These are phyloP conservation scores for Suillus sp. DNA, from an alignment of 768 basidiomycete genomes.

Conservation along the genomic window DNA sequence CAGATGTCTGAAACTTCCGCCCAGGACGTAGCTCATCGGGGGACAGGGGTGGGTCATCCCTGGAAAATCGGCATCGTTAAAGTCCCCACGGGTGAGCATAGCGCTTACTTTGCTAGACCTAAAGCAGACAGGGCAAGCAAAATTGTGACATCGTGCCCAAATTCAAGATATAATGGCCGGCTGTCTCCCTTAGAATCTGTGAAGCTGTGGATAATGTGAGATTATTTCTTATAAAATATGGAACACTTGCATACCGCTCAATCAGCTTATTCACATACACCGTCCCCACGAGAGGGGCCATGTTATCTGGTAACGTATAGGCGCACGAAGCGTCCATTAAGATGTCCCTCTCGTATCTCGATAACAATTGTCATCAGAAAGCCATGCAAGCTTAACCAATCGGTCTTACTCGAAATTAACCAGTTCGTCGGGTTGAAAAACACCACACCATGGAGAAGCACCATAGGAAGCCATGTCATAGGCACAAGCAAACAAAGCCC, in stretches of 20 bases:
- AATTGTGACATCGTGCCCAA: slow-evolving; percentile 42
- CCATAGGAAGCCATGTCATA: slow-evolving; percentile 38
- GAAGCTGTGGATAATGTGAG: slow-evolving; percentile 20
- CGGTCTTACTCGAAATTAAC: slow-evolving; percentile 34
- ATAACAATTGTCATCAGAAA: background rate
- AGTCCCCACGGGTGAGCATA: background rate
- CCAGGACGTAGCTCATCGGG: slow-evolving; percentile 27
- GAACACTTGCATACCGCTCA: slow-evolving; percentile 27
- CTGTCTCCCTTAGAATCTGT: slow-evolving; percentile 33
- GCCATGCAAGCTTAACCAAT: background rate
- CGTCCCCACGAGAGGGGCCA: slow-evolving; percentile 37
- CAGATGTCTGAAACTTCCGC: slow-evolving; percentile 41
- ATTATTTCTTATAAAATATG: background rate
- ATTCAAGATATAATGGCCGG: slow-evolving; percentile 35
- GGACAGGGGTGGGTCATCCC: slow-evolving; percentile 36
- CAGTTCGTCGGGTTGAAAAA: slow-evolving; percentile 35
- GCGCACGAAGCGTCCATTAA: slow-evolving; percentile 39
- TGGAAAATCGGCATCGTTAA: slow-evolving; percentile 16
- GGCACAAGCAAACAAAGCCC: slow-evolving; percentile 40
- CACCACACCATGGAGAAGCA: slow-evolving; percentile 38
- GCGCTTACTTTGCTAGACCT: slow-evolving; percentile 33
- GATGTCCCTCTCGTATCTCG: slow-evolving; percentile 37
- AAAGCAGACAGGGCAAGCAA: slow-evolving; percentile 38
- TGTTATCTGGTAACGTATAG: slow-evolving; percentile 34
- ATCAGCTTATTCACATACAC: slow-evolving; percentile 37